Base-by-base conservation (phyloP, 139 green algal genomes). In the Coccomyxa sp. region DNA sequence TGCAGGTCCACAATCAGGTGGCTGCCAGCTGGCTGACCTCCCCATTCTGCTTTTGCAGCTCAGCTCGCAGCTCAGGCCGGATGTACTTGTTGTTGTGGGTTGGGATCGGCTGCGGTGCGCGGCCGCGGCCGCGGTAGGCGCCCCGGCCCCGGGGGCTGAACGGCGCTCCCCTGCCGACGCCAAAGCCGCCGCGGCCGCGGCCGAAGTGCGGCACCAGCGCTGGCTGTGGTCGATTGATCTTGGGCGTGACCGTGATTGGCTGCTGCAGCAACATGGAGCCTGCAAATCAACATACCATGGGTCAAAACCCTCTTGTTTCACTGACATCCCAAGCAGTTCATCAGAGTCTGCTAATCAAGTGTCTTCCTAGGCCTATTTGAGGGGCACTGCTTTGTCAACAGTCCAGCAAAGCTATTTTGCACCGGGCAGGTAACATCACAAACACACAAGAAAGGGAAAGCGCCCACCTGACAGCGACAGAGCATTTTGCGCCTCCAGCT, bases 231-330 rank as follows among this genome's bases (percentile, higher is more conserved):
- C 63, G 18, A 25, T 71, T 71, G 63, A 71, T 25, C 63, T 86
- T 86, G 28, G 58, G 82, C 23, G 45, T 84, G 25, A 87, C 79
- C 38, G 83, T 78, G 30, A 87, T 87, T 27, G 74, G 30, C 25
- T 79, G n/a, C 21, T 79, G 31, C 17, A 87, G 80, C 68, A 87
- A 12, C 0, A 81, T 38, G n/a, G 84, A 84, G 45, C 63, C 63
- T 71, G 63, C 63, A 71, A 71, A 25, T 1, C 1, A 21, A 15
- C 63, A 21, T 71, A 51, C 38, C 38, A 51, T 51, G 7, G 38
- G 38, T 51, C 38, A 7, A 51, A 51, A 51, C 38, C 38, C 38
- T 51, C 38, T 51, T 51, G 3, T 51, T 3, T 51, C 38, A n/a
- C n/a, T n/a, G 38, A 51, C 38, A 11, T 7, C 38, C 38, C 38